Evolutionary conservation across 352 stramenopile species (phyloP).

Genomic region (Thalassiosira livingstoniorum): DNA sequence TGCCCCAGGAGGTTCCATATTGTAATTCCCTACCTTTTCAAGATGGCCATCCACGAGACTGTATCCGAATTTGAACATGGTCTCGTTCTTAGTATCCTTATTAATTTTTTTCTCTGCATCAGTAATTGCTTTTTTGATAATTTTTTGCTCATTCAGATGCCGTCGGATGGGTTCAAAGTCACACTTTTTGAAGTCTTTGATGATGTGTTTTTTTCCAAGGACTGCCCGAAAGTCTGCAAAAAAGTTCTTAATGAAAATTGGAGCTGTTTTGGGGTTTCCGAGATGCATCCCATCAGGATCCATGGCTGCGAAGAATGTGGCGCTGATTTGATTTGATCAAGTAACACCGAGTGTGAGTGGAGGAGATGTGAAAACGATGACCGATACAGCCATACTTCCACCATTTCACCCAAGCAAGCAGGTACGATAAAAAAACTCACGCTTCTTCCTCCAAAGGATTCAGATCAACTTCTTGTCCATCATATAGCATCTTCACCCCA

Average conservation of each 20-base stretch:
- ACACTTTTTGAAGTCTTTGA: constrained; percentile 96
- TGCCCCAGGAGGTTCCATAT: constrained; percentile 96
- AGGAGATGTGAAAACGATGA: too few relatives aligned
- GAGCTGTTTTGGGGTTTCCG: constrained; percentile 93
- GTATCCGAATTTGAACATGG: constrained; percentile 95
- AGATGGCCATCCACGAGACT: constrained; percentile 97
- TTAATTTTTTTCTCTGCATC: constrained; percentile 91
- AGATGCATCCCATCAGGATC: constrained; percentile 98
- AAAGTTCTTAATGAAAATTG: constrained; percentile 99
- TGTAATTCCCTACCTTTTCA: constrained; percentile 92
- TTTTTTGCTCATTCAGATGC: constrained; percentile 91
- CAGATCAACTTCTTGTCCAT: constrained; percentile 92
- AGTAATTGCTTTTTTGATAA: constrained; percentile 92
- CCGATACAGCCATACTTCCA: too few relatives aligned
- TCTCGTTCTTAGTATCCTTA: constrained; percentile 91
- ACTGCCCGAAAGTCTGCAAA: constrained; percentile 91
- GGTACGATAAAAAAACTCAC: constrained; percentile 41
- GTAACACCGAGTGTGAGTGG: too few relatives aligned
- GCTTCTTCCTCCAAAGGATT: constrained; percentile 91
- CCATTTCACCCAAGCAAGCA: constrained; percentile 16
- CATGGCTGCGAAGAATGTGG: constrained; percentile 95
- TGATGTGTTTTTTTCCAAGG: constrained; percentile 92
- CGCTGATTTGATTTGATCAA: too few relatives aligned
- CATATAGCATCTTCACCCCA: constrained; percentile 94
- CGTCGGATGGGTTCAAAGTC: constrained; percentile 95